Evolutionary conservation across 345 rosid species (phyloP).

Genomic region (Geranium brycei): DNA sequence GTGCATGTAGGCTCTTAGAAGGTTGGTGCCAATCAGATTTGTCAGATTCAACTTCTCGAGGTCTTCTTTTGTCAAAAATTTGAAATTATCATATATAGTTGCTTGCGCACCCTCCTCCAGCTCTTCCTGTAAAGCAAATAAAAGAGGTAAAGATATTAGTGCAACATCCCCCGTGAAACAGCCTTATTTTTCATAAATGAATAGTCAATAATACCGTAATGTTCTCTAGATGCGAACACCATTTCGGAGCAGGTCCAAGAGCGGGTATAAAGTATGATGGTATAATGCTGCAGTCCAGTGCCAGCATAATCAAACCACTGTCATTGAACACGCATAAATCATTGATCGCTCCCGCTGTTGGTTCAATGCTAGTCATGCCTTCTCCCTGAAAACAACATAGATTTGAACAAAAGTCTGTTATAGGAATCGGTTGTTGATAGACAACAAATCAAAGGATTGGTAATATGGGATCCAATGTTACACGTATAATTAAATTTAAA

Average conservation of each 20-base stretch:
- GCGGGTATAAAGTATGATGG: conserved; percentile 86
- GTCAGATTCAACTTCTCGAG: conserved; percentile 72
- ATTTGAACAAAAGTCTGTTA: conserved; percentile 3
- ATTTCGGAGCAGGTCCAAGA: conserved; percentile 89
- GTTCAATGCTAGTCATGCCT: conserved; percentile 88
- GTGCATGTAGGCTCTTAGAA: conserved; percentile 86
- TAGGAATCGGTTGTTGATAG: conserved; percentile 1
- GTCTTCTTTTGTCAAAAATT: conserved; percentile 79
- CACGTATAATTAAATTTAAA: too few species aligned
- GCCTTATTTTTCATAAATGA: neutral
- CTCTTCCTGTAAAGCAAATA: conserved; percentile 58
- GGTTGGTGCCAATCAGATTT: conserved; percentile 76
- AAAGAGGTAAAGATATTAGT: neutral
- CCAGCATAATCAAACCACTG: conserved; percentile 83
- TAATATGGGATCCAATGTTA: too few species aligned
- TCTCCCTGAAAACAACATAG: conserved; percentile 43
- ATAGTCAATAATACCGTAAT: conserved; percentile 37
- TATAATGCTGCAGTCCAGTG: conserved; percentile 72
- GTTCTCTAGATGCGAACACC: conserved; percentile 76
- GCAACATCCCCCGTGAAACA: neutral
- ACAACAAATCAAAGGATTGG: neutral
- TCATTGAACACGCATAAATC: conserved; percentile 71
- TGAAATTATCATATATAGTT: conserved; percentile 70
- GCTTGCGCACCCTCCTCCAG: conserved; percentile 77
- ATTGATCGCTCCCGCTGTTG: conserved; percentile 69